Percentiles rank a stretch among this genome's conserved stretches.
Conservation (phyloP, 495 filamentous ascomycete species). For the Parathielavia appendiculata region DNA sequence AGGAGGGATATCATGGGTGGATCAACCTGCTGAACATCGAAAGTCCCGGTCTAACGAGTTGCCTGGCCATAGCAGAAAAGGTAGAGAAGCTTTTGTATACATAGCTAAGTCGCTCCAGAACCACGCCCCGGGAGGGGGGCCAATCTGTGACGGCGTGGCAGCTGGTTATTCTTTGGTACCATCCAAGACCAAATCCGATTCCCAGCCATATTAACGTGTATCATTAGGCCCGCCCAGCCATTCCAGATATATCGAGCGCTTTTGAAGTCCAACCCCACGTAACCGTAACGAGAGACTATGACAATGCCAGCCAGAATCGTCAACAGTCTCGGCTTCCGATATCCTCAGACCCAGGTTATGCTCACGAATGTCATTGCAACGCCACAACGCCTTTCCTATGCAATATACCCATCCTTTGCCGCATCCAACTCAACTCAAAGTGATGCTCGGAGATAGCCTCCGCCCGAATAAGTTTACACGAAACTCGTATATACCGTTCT, state of each 20-base stretch:
- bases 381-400: slow-evolving; percentile 14
- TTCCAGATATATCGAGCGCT: background rate
- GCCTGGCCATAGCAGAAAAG: slow-evolving; percentile 80
- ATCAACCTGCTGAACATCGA: slow-evolving; percentile 92
- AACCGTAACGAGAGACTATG: background rate
- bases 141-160: background rate
- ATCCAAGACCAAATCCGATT: background rate
- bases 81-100: slow-evolving; percentile 70
- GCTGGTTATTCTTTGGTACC: background rate
- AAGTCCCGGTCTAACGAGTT: slow-evolving; percentile 88
- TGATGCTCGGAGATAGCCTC: slow-evolving; percentile 58
- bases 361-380: background rate
- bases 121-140: background rate
- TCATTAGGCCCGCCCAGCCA: background rate
- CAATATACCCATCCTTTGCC: slow-evolving; percentile 1
- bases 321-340: slow-evolving; percentile 2
- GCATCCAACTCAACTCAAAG: slow-evolving; percentile 46
- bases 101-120: background rate
- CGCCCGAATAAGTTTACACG: slow-evolving; percentile 60
- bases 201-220: background rate
- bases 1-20: slow-evolving; percentile 80
- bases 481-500: slow-evolving; percentile 71
- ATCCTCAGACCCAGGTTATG: background rate
- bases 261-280: background rate
- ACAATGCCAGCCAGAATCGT: background rate